Evolutionary conservation across 768 basidiomycete species (phyloP).

Genomic region (Hydnum rufescens): DNA sequence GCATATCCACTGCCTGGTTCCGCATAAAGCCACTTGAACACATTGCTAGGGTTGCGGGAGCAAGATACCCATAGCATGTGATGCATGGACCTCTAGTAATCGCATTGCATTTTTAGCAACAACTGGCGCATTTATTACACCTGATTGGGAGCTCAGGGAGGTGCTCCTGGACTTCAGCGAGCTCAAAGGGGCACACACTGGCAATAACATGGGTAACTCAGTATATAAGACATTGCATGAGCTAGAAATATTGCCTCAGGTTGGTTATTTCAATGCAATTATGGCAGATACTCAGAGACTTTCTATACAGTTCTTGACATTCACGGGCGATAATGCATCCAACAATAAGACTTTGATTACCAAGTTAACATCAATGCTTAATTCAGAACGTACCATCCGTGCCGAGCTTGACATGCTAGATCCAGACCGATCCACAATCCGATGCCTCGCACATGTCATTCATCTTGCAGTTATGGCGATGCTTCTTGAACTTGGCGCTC

Average conservation of each 20-base stretch:
- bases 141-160: background rate
- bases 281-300: background rate
- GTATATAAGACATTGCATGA: background rate
- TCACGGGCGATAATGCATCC: background rate
- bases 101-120: background rate
- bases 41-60: background rate
- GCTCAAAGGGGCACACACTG: constrained; percentile 1
- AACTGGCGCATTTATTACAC: constrained; percentile 1
- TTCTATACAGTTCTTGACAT: background rate
- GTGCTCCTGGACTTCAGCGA: constrained; percentile 1
- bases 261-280: background rate
- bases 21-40: background rate
- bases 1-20: background rate
- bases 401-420: background rate
- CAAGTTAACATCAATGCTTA: background rate
- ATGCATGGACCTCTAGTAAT: constrained; percentile 3
- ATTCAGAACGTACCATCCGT: background rate
- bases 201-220: constrained; percentile 1
- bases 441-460: constrained; percentile 2
- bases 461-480: constrained; percentile 2
- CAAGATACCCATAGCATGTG: background rate
- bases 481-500: background rate
- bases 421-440: background rate
- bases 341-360: background rate
- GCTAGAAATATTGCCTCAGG: background rate